Evolutionary conservation across 805 yeast genomes (phyloP).

Genomic region (Metahyphopichia silvanorum): DNA sequence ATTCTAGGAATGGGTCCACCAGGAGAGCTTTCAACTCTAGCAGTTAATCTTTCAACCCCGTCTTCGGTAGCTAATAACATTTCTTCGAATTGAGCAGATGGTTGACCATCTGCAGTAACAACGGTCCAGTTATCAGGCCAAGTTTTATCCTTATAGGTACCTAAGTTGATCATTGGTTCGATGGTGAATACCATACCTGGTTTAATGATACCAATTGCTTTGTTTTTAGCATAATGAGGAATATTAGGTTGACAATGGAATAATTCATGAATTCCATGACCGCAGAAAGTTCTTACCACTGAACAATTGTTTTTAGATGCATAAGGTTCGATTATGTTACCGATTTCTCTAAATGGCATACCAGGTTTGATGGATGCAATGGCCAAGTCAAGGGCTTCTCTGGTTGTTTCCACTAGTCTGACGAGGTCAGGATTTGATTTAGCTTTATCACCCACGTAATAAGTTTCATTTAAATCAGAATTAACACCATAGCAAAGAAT

Average conservation of each 20-base stretch:
- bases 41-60: constrained; percentile 88
- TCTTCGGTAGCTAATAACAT: constrained; percentile 88
- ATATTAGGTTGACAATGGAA: constrained; percentile 93
- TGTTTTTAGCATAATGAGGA: constrained; percentile 92
- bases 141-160: constrained; percentile 70
- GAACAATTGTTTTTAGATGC: constrained; percentile 77
- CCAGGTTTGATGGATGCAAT: constrained; percentile 90
- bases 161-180: constrained; percentile 94
- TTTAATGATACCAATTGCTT: constrained; percentile 89
- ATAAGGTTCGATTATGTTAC: constrained; percentile 83
- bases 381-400: constrained; percentile 84
- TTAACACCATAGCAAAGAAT: constrained; percentile 85
- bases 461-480: constrained; percentile 94
- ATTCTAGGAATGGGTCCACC: constrained; percentile 78
- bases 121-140: constrained; percentile 99
- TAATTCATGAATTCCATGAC: constrained; percentile 84
- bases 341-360: constrained; percentile 77
- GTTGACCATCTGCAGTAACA: constrained; percentile 82
- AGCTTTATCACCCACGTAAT: constrained; percentile 91
- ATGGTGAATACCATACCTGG: constrained; percentile 97
- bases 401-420: constrained; percentile 80
- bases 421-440: constrained; percentile 76
- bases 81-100: constrained; percentile 94
- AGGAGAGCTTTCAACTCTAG: constrained; percentile 75
- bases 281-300: constrained; percentile 87